These are phyloP conservation scores for Linnemannia exigua DNA, from an alignment of 192 early-diverging fungal genomes.

Conservation along the genomic window DNA sequence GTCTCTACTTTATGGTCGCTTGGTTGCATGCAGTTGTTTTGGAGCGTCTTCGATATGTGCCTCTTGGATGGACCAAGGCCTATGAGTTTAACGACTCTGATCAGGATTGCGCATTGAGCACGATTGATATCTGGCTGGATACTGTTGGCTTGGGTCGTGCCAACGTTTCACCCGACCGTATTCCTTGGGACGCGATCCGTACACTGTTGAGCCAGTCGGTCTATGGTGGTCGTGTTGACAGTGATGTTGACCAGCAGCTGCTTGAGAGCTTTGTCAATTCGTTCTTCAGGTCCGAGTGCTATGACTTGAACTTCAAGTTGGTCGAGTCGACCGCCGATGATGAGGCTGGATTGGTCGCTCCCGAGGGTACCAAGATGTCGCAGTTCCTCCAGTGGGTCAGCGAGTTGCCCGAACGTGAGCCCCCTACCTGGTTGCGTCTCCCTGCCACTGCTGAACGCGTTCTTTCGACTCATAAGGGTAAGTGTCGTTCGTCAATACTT, in stretches of 20 bases:
- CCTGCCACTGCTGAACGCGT: conserved; percentile 94
- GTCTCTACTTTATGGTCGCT: conserved; percentile 94
- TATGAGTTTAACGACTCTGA: conserved; percentile 99
- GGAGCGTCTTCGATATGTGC: conserved; percentile 97
- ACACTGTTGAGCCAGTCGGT: conserved; percentile 89
- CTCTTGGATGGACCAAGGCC: conserved; percentile 96
- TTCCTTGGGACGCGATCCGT: conserved; percentile 96
- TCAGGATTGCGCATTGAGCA: conserved; percentile 89
- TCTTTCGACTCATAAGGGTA: conserved; percentile 87
- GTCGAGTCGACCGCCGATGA: conserved; percentile 61
- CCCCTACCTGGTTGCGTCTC: conserved; percentile 97
- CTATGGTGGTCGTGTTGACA: conserved; percentile 98
- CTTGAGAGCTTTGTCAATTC: conserved; percentile 89
- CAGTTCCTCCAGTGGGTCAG: conserved; percentile 94
- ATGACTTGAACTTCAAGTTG: conserved; percentile 85
- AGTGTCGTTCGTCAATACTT: not conserved
- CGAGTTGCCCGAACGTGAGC: conserved; percentile 90
- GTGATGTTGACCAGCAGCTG: conserved; percentile 88
- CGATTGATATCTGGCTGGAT: conserved; percentile 96
- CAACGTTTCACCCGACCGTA: conserved; percentile 94
- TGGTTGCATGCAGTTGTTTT: conserved; percentile 97
- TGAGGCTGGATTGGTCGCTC: conserved; percentile 71
- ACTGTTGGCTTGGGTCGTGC: conserved; percentile 80
- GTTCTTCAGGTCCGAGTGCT: conserved; percentile 85
- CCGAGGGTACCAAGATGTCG: conserved; percentile 88